phyloP scores from a whole-genome alignment of 106 monocot genomes.

The Allium sativum region DNA sequence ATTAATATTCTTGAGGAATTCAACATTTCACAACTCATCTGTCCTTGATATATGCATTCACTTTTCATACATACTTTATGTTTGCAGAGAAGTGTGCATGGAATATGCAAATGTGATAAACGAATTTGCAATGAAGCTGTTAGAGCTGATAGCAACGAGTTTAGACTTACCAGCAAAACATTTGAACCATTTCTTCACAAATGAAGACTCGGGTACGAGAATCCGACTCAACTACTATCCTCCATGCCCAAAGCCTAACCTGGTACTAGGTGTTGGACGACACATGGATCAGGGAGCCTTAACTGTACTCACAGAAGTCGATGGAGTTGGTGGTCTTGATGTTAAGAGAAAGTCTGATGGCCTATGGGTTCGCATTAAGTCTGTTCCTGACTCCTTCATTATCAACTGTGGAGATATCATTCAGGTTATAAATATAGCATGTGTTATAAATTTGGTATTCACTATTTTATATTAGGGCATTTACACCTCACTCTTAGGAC shows the following conservation, averaged over 20 bases:
- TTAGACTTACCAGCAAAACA: constrained; percentile 28
- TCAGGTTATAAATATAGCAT: constrained; percentile 26
- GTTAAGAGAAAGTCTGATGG: constrained; percentile 45
- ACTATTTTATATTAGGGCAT: too few relatives aligned
- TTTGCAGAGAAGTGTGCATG: constrained; percentile 25
- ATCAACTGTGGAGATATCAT: constrained; percentile 67
- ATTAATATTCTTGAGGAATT: not conserved
- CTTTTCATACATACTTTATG: constrained; percentile 1
- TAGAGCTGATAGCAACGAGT: constrained; percentile 46
- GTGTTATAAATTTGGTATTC: too few relatives aligned
- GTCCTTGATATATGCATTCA: not conserved
- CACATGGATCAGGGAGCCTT: constrained; percentile 64
- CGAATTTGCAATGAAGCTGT: constrained; percentile 29
- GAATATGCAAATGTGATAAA: constrained; percentile 29
- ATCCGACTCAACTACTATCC: constrained; percentile 68
- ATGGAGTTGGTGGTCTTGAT: constrained; percentile 49
- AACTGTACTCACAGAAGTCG: constrained; percentile 47
- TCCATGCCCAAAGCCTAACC: constrained; percentile 49
- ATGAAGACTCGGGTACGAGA: constrained; percentile 23
- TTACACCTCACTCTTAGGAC: too few relatives aligned
- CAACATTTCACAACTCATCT: not conserved
- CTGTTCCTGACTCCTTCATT: constrained; percentile 45
- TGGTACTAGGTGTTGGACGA: constrained; percentile 61
- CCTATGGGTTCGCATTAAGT: constrained; percentile 59
- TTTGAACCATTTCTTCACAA: constrained; percentile 34